Evolutionary conservation across 2,329 filamentous ascomycete genomes (phyloP).

Genomic region (Verticillium dahliae): DNA sequence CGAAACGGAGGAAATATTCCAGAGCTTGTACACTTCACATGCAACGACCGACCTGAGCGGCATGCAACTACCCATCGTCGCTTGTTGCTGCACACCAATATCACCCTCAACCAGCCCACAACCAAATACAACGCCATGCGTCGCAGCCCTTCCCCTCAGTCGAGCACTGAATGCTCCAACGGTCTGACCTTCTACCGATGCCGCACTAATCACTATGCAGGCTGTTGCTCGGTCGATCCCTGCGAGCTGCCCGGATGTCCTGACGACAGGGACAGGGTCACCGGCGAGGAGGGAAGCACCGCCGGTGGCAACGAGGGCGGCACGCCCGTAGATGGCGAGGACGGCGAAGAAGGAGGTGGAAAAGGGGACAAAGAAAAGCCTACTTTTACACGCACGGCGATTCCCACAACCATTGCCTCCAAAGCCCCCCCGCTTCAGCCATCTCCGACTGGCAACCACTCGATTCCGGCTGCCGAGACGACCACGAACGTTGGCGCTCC

Average conservation of each 20-base stretch:
- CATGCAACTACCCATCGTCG: background rate
- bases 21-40: background rate
- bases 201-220: slow-evolving; percentile 25
- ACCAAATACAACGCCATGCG: background rate
- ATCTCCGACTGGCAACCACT: background rate
- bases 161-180: slow-evolving; percentile 16
- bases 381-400: background rate
- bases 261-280: slow-evolving; percentile 3
- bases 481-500: background rate
- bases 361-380: background rate
- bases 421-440: background rate
- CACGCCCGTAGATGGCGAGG: background rate
- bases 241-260: slow-evolving; percentile 29
- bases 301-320: background rate
- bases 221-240: slow-evolving; percentile 39
- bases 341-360: background rate
- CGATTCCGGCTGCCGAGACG: background rate
- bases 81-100: background rate
- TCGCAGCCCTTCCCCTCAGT: background rate
- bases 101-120: background rate
- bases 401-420: background rate
- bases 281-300: background rate
- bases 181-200: slow-evolving; percentile 31
- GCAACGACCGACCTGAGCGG: background rate
- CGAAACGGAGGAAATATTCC: background rate